Conservation (phyloP, 805 yeast species). For the Ogataea chonburiensis region DNA sequence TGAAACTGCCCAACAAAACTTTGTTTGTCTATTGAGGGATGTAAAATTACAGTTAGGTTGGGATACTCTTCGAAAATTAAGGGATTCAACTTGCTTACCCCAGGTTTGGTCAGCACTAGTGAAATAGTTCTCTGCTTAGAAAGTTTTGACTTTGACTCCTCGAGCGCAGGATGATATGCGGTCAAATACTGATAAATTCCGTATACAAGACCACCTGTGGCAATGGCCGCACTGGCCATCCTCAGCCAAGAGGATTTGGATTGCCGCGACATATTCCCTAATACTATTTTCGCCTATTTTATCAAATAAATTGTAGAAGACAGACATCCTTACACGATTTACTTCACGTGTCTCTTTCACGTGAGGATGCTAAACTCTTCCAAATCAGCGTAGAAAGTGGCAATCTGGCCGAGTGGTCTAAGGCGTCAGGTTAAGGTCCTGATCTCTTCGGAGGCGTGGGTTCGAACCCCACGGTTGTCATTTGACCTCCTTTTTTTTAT, state of each 20-base stretch:
- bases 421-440: slow-evolving; percentile 54
- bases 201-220: slow-evolving; percentile 15
- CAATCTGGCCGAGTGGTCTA: slow-evolving; percentile 47
- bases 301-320: background rate
- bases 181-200: slow-evolving; percentile 14
- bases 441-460: slow-evolving; percentile 86
- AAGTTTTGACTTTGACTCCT: slow-evolving; percentile 4
- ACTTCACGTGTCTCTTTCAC: background rate
- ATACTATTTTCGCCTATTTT: background rate
- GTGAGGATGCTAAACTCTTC: background rate
- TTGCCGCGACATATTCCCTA: slow-evolving; percentile 6
- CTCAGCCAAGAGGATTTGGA: slow-evolving; percentile 3
- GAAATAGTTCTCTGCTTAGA: slow-evolving; percentile 15
- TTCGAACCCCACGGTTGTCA: slow-evolving; percentile 85
- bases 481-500: slow-evolving; percentile 12
- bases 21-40: slow-evolving; percentile 24
- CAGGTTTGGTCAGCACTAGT: slow-evolving; percentile 19
- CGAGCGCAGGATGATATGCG: background rate
- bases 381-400: slow-evolving; percentile 22
- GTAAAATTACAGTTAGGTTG: slow-evolving; percentile 28
- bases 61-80: slow-evolving; percentile 20
- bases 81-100: slow-evolving; percentile 10
- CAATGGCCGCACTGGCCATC: slow-evolving; percentile 36
- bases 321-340: background rate
- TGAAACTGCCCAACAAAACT: slow-evolving; percentile 18